These are phyloP conservation scores for Chloranthus sessilifolius DNA, from an alignment of 164 flowering plant genomes.

Conservation along the genomic window DNA sequence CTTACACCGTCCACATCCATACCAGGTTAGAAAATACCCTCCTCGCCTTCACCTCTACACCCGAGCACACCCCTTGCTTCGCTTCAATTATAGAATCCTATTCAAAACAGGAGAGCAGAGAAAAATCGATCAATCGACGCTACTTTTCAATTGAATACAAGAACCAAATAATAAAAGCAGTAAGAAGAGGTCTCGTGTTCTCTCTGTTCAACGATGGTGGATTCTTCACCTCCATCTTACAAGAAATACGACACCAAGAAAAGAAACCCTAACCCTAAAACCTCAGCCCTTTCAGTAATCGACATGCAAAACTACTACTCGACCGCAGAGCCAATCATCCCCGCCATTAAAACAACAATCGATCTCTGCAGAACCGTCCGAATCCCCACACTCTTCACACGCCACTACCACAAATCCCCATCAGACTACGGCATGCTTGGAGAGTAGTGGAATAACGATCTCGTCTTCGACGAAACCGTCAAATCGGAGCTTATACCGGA, in stretches of 20 bases:
- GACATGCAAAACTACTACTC: conserved; percentile 75
- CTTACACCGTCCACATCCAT: no score
- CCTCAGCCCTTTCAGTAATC: conserved; percentile 53
- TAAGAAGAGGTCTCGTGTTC: no score
- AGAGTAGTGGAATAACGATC: conserved; percentile 66
- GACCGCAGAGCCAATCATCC: conserved; percentile 56
- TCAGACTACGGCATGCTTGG: conserved; percentile 49
- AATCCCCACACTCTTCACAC: conserved; percentile 71
- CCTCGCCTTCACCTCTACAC: no score
- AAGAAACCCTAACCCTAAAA: conserved; percentile 51
- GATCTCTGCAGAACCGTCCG: conserved; percentile 48
- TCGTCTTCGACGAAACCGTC: conserved; percentile 56
- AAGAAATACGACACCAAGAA: conserved; percentile 38
- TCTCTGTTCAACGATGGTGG: conserved; percentile 12
- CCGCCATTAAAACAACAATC: conserved; percentile 45
- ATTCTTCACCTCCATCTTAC: conserved; percentile 27
- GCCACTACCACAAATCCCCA: conserved; percentile 63
- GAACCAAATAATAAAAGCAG: no score
- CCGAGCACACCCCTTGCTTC: no score
- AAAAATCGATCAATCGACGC: no score
- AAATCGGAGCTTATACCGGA: conserved; percentile 49
- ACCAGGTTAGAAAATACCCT: no score
- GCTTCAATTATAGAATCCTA: no score
- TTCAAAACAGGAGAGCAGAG: no score
- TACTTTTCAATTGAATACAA: no score